Percentiles rank a stretch among this genome's conserved stretches.
Evolutionary conservation across 768 basidiomycete genomes (phyloP).

Genomic region (Auricularia auricula-judae): DNA sequence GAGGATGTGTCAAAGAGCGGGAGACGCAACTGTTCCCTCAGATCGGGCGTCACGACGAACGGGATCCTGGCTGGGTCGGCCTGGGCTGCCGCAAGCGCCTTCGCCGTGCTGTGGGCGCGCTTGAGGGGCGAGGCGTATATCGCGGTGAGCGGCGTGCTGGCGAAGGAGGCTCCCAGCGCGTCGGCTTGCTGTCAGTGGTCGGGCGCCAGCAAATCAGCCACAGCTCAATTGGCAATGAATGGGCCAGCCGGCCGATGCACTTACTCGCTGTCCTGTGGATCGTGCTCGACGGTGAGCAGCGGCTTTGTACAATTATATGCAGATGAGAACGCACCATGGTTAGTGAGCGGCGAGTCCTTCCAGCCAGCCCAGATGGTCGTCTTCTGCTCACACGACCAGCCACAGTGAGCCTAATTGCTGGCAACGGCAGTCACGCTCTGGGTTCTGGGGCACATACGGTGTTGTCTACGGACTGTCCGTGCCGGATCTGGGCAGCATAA

Average conservation of each 20-base stretch:
- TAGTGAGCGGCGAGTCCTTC: constrained; percentile 61
- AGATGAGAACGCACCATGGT: constrained; percentile 43
- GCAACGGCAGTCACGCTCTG: neutral
- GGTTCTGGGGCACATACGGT: constrained; percentile 29
- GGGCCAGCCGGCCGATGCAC: constrained; percentile 7
- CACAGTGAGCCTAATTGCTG: neutral
- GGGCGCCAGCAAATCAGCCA: constrained; percentile 16
- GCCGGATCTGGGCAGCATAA: constrained; percentile 40
- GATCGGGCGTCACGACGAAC: constrained; percentile 35
- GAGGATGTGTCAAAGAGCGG: neutral
- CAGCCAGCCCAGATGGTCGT: constrained; percentile 61
- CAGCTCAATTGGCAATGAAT: neutral
- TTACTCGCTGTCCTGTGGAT: constrained; percentile 42
- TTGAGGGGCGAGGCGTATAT: constrained; percentile 59
- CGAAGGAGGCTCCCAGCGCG: constrained; percentile 46
- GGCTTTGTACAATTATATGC: too few species aligned
- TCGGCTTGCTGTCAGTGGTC: constrained; percentile 43
- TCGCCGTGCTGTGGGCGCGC: constrained; percentile 52
- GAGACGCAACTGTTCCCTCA: constrained; percentile 46
- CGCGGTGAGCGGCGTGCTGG: constrained; percentile 34
- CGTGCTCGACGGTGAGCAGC: neutral
- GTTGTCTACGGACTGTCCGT: constrained; percentile 72
- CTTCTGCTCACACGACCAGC: constrained; percentile 15
- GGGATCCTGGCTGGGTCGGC: constrained; percentile 29
- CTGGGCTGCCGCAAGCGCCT: constrained; percentile 42